These are phyloP conservation scores for Phialophora tarda DNA, from an alignment of 2,329 filamentous ascomycete genomes.

Conservation along the genomic window DNA sequence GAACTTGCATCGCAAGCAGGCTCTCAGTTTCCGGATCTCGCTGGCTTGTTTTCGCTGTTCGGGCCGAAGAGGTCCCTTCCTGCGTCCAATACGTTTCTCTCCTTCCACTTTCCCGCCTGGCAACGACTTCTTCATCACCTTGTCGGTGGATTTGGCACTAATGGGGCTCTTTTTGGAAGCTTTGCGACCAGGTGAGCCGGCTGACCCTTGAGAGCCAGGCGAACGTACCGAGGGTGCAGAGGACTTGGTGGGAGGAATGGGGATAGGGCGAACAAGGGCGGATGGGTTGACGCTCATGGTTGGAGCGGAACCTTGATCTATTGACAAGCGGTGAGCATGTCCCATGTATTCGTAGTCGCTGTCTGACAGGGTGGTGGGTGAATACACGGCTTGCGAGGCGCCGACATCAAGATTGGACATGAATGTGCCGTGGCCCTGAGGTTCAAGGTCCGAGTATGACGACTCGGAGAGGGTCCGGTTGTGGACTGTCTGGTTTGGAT, in stretches of 20 bases:
- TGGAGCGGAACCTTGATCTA: conserved; percentile 49
- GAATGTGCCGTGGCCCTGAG: conserved; percentile 64
- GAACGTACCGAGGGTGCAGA: conserved; percentile 64
- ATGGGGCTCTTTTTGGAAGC: conserved; percentile 73
- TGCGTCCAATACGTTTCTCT: conserved; percentile 92
- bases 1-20: conserved; percentile 96
- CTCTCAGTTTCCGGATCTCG: conserved; percentile 92
- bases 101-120: conserved; percentile 79
- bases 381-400: conserved; percentile 75
- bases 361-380: conserved; percentile 78
- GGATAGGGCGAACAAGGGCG: conserved; percentile 69
- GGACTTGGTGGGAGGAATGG: conserved; percentile 53
- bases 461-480: conserved; percentile 86
- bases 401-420: conserved; percentile 85
- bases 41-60: conserved; percentile 96
- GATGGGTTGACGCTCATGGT: conserved; percentile 67
- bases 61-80: conserved; percentile 85
- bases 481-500: conserved; percentile 88
- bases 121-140: conserved; percentile 76
- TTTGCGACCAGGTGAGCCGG: conserved; percentile 69
- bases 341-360: conserved; percentile 62
- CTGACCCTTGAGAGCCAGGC: conserved; percentile 67
- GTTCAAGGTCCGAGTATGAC: conserved; percentile 72
- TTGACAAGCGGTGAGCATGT: conserved; percentile 48
- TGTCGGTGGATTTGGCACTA: conserved; percentile 78